Evolutionary conservation across 495 filamentous ascomycete genomes (phyloP), one percentile per base, ranked within the genome.

Genomic region (Aspergillus hancockii): DNA sequence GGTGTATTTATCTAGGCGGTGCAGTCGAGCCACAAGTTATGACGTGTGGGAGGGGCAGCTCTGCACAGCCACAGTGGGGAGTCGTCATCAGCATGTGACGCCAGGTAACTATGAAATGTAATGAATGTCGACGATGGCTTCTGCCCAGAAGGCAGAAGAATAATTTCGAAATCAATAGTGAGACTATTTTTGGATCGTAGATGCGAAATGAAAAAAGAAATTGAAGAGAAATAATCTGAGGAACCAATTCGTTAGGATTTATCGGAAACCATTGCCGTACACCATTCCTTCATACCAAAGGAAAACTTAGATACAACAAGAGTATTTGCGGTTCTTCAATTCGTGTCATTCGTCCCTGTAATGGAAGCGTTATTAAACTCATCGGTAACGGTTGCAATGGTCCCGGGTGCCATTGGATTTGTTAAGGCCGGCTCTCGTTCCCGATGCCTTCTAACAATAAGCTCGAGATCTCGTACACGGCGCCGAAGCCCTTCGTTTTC

Each of bases 401-500:
- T 45, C 18, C 25, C 40, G 4, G 36, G 14, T 16, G 36, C 14
- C 8, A 22, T 32, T 61, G 65, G 54, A 3, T 49, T 47, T 49
- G 50, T 18, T 12, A 21, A 21, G n/a, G 40, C 25, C 36, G 55
- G 40, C 41, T 58, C 53, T 8, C 55, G 38, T 13, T 65, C 57
- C 23, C 63, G 63, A 43, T 66, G 64, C n/a, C 69, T 70, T 60
- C 71, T 73, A 52, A 75, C 34, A 9, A 56, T 63, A 16, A 62
- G 63, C 64, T 96, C 92, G 31, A 95, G 73, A 59, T 93, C 90
- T 50, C 86, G 81, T 22, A 97, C 84, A 21, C 90, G 82, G 51
- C 81, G 77, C 63, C 87, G 87, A 46, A 97, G 76, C 38, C 77
- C 69, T 55, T 95, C 92, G 65, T 97, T 97, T 75, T 97, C 92